Evolutionary conservation across 2,329 filamentous ascomycete species (phyloP), one percentile per base, ranked within the genome.

Genomic region (Hypoxylon sp.): DNA sequence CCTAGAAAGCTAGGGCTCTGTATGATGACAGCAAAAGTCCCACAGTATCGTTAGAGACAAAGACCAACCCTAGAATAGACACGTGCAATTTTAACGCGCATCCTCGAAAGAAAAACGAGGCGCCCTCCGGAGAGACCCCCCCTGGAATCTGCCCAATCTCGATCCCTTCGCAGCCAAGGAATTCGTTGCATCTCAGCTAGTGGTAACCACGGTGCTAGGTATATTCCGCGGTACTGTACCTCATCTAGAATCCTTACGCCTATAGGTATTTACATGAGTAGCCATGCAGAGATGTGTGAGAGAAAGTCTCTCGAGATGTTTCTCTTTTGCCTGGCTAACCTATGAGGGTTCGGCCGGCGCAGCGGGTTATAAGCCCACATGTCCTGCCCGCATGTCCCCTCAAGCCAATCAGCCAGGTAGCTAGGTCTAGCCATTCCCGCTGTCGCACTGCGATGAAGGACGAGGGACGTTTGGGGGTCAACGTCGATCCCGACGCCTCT

Each of bases 161-260:
- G 59, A 67, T 67, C 62, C 49, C 28, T 22, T 34, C 17, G 19
- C 7, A 39, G 57, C 56, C 63, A 66, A 66, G 59, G 55, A 62
- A 64, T 64, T 43, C 10, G 57, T 59, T 47, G 52, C 58, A 62
- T 65, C 65, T 67, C 43, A 67, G 58, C 62, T 65, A 53, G 49
- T 53, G 57, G 59, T 51, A 30, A 59, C 43, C 47, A 62, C 41
- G 46, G 47, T 65, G 56, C 47, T n/a, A 41, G 17, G 39, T 53
- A 57, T 52, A 57, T 56, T 60, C 52, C 47, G 39, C 46, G 30
- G 15, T 28, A 6, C 30, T 28, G 32, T 52, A 26, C n/a, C n/a
- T n/a, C n/a, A n/a, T 2, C 11, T 15, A 34, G 6, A 17, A 7
- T 50, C 22, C 13, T 22, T 37, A 10, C 22, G 34, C 32, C n/a